Base-by-base conservation (phyloP, 441 rosid genomes). In the Croton laevigatus region DNA sequence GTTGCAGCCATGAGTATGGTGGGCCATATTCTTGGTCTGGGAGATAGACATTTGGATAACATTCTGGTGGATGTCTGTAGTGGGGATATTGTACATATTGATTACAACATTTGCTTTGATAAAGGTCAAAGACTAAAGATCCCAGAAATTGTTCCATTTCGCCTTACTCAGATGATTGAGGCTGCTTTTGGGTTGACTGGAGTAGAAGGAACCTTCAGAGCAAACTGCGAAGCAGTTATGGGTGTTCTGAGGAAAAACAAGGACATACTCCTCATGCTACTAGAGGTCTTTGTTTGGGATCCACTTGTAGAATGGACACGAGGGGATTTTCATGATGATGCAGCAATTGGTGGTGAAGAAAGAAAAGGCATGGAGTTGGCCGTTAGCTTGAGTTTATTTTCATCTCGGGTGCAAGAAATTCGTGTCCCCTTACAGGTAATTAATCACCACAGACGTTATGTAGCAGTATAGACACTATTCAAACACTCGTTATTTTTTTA, bases 311-410 rank as follows among this genome's bases (percentile, higher is more conserved):
- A 95, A 83, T 95, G 99, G 98, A 95, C 98, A 59, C 85, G 98
- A 71, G 99, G 89, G 70, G 97, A 95, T 82, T 93, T 91, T 79
- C 99, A 89, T 66, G 97, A 95, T 86, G 99, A 91, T 76, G 97
- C 97, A 74, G 97, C 97, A 66, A 93, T 93, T 82, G 97, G 91
- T 71, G 97, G 97, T 73, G 98, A 89, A 83, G 99, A 95, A 87
- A 91, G 99, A 81, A 95, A 92, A 82, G 98, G 97, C 79, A 95
- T 95, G 99, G 99, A 95, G 81, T 81, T 93, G 78, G 98, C 99
- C 10, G 97, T 95, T 79, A 91, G 98, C 88, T 86, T 95, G 89
- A 95, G 98, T 84, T 89, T 95, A 78, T 95, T 95, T 91, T 90
- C 98, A 73, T 92, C 99, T 69, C 88, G 99, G 75, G 94, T 95